Conservation (phyloP, 2,329 filamentous ascomycete genomes). For the Tolypocladium inflatum region DNA sequence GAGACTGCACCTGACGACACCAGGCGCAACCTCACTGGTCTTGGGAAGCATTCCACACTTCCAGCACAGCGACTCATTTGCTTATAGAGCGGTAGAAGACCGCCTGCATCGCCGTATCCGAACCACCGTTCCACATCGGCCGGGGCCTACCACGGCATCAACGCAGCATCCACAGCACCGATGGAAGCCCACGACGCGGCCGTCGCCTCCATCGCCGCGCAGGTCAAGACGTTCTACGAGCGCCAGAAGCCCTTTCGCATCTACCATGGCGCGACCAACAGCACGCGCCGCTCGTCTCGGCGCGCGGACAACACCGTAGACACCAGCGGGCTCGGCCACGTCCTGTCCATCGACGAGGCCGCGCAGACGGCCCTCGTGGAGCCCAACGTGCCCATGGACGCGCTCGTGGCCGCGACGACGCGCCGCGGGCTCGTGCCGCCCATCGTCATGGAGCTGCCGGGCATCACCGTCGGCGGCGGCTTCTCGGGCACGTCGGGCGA, state of each 20-base stretch:
- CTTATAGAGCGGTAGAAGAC: background rate
- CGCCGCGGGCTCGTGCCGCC: conserved; percentile 48
- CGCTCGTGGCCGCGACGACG: conserved; percentile 48
- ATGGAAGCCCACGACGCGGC: conserved; percentile 35
- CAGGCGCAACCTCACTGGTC: background rate
- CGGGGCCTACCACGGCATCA: background rate
- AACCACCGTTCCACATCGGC: background rate
- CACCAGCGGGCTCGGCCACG: conserved; percentile 52
- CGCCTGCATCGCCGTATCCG: background rate
- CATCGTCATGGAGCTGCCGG: conserved; percentile 63
- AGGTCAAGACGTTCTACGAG: conserved; percentile 33
- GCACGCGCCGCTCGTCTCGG: conserved; percentile 50
- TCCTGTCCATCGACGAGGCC: conserved; percentile 48
- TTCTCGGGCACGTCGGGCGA: conserved; percentile 60
- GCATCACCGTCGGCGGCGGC: conserved; percentile 61
- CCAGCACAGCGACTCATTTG: background rate
- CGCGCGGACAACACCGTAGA: conserved; percentile 50
- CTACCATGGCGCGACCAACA: conserved; percentile 70
- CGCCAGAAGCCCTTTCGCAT: conserved; percentile 54
- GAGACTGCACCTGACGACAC: background rate
- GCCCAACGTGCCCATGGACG: conserved; percentile 62
- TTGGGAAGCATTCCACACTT: background rate
- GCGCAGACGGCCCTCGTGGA: conserved; percentile 53
- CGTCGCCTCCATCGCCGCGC: conserved; percentile 32
- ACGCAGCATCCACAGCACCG: background rate